Percentiles rank a stretch among this genome's conserved stretches.
Conservation (phyloP, 106 monocot genomes). For the Dioscorea alata region DNA sequence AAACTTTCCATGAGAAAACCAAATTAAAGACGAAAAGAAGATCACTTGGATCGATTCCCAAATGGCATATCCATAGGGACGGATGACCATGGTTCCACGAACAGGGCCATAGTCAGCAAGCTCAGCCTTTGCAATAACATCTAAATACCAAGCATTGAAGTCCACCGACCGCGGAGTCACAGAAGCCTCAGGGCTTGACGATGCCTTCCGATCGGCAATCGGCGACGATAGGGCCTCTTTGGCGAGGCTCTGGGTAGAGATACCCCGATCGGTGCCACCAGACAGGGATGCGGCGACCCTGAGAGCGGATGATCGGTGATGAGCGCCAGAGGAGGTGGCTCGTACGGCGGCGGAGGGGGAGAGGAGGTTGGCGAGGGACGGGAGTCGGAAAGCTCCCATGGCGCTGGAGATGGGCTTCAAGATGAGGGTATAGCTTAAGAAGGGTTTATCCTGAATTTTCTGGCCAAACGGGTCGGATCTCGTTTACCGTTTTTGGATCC, state of each 20-base stretch:
- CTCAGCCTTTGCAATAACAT: conserved; percentile 82
- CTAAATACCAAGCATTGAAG: conserved; percentile 94
- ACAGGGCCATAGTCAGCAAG: conserved; percentile 96
- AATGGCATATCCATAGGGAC: conserved; percentile 95
- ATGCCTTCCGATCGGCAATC: conserved; percentile 9
- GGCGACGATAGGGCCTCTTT: conserved; percentile 24
- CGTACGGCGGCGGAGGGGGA: conserved; percentile 22
- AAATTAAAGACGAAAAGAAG: neutral
- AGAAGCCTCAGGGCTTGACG: conserved; percentile 20
- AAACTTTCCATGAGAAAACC: neutral
- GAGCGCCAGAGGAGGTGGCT: conserved; percentile 6
- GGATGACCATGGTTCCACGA: conserved; percentile 94
- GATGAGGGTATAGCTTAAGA: too few relatives aligned
- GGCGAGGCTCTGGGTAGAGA: conserved; percentile 31
- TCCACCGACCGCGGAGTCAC: conserved; percentile 81
- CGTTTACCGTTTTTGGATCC: too few relatives aligned
- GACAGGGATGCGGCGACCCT: conserved; percentile 3
- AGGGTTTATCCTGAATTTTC: too few relatives aligned
- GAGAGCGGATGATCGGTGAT: neutral
- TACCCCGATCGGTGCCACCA: conserved; percentile 11
- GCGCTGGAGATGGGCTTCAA: too few relatives aligned
- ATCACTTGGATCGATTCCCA: conserved; percentile 90
- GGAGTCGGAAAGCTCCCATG: conserved; percentile 49
- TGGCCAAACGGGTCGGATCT: too few relatives aligned
- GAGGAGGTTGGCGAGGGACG: conserved; percentile 44